These are phyloP conservation scores for Ceratobasidium sp. DNA, from an alignment of 1,284 basidiomycete species.

Conservation along the genomic window DNA sequence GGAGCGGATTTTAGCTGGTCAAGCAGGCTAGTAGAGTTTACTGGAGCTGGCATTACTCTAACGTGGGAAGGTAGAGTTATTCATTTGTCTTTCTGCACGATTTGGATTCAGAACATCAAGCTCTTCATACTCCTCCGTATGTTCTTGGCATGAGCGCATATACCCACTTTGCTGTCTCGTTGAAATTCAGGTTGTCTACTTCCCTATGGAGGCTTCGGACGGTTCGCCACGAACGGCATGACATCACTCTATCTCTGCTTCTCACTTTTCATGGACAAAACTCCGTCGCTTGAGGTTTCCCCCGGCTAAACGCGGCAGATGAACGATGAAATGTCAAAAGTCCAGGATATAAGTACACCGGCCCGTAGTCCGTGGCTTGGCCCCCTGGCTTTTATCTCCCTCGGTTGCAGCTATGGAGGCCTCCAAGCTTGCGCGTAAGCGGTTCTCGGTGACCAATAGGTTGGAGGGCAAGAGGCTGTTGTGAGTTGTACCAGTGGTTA, in stretches of 20 bases:
- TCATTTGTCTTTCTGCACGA: too few relatives aligned
- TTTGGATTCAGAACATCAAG: too few relatives aligned
- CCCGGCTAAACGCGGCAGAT: conserved; percentile 1
- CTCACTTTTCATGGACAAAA: conserved; percentile 21
- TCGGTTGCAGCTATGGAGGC: conserved; percentile 13
- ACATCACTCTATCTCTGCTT: not conserved
- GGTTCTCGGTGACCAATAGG: conserved; percentile 39
- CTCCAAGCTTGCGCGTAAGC: conserved; percentile 42
- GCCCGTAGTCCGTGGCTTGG: not conserved
- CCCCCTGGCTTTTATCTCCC: not conserved
- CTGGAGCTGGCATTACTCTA: too few relatives aligned
- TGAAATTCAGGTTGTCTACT: too few relatives aligned
- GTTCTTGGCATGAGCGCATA: too few relatives aligned
- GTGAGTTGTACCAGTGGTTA: conserved; percentile 6
- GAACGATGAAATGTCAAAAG: conserved; percentile 12
- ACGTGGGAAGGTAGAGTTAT: too few relatives aligned
- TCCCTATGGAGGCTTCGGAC: not conserved
- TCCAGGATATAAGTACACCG: conserved; percentile 12
- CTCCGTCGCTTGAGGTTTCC: conserved; percentile 21
- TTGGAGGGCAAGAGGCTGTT: conserved; percentile 37
- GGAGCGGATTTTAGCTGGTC: conserved; percentile 26
- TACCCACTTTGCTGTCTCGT: too few relatives aligned
- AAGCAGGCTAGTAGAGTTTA: not conserved
- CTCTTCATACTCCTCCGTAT: too few relatives aligned
- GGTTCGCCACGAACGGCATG: not conserved